Base-by-base conservation (phyloP, 2,329 filamentous ascomycete genomes). In the Pseudocercospora pini-densiflorae region DNA sequence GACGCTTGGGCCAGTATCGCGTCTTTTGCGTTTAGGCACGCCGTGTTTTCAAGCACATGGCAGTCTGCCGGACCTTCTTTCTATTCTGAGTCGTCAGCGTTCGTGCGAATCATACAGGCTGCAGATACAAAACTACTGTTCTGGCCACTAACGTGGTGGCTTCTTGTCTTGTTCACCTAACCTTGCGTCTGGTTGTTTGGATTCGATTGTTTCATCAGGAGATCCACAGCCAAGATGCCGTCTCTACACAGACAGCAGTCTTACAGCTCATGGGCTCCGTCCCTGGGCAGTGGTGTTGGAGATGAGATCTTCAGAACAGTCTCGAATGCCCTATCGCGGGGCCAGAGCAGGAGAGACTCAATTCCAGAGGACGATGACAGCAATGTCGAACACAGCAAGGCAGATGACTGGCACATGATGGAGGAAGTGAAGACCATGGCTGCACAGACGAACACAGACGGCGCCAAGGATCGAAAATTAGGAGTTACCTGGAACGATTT, bases 401-500 rank as follows among this genome's bases (percentile, higher is more conserved):
- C 77, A 36, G 77, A 80, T n/a, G 78, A 83, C 61, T 87, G 85
- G 85, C 69, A 75, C 6, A 71, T 87, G 70, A 84, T 86, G 75
- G 77, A 81, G 14, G 81, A 83, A 68, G 76, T 87, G 27, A 79
- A 82, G 53, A 77, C 79, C 3, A 78, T 80, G 59, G 77, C 80
- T 5, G 78, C 82, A 24, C 80, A 82, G 12, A 81, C 85, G 19
- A 72, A 79, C 19, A 78, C 79, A 3, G 84, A 84, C 3, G 82
- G 82, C 2, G 79, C 83, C 65, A 84, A 82, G 29, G 75, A 79
- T 8, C 81, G 84, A 43, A 79, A 84, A 71, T 81, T 90, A 0
- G 90, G 90, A 23, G 82, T 92, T 0, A 88, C 89, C 1, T 92
- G 89, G 87, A 82, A 84, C 68, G 81, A 89, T 65, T 81, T 92